phyloP scores from a whole-genome alignment of 1,284 basidiomycete species.

The Anthracocystis panici-leucophaei region DNA sequence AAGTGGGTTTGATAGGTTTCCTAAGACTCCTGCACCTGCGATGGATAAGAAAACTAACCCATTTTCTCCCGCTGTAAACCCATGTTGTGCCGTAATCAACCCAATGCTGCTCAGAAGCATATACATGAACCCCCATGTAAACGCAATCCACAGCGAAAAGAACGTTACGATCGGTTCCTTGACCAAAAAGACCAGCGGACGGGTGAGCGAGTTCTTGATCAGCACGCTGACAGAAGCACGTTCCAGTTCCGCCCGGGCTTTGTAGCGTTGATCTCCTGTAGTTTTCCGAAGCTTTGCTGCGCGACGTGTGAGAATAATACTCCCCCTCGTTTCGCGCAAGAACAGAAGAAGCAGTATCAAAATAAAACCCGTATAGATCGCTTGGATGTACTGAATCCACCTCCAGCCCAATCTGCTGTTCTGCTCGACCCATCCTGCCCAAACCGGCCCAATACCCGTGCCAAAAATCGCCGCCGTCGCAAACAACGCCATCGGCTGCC shows the following conservation, averaged over 20 bases:
- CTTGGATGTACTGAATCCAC: conserved; percentile 82
- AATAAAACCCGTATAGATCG: conserved; percentile 50
- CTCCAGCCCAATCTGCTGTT: conserved; percentile 77
- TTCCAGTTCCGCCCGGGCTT: conserved; percentile 77
- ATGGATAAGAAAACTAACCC: conserved; percentile 60
- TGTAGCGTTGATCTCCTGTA: conserved; percentile 75
- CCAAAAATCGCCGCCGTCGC: conserved; percentile 71
- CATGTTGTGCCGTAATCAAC: conserved; percentile 72
- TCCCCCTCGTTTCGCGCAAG: conserved; percentile 66
- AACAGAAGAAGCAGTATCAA: conserved; percentile 61
- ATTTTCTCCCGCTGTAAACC: conserved; percentile 75
- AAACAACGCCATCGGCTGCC: conserved; percentile 76
- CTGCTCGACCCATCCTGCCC: conserved; percentile 79
- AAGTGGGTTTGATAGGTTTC: conserved; percentile 76
- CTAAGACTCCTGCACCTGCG: conserved; percentile 71
- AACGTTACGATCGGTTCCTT: conserved; percentile 82
- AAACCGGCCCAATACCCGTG: conserved; percentile 77
- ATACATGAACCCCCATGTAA: conserved; percentile 81
- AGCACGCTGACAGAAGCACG: conserved; percentile 74
- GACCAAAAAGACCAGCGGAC: conserved; percentile 74
- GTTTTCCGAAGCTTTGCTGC: conserved; percentile 69
- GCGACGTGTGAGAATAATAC: conserved; percentile 71
- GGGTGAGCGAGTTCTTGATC: conserved; percentile 77
- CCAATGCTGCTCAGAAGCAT: conserved; percentile 71
- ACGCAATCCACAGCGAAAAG: conserved; percentile 64